These are phyloP conservation scores for Claviceps sp. DNA, from an alignment of 2,329 filamentous ascomycete species.

Conservation along the genomic window DNA sequence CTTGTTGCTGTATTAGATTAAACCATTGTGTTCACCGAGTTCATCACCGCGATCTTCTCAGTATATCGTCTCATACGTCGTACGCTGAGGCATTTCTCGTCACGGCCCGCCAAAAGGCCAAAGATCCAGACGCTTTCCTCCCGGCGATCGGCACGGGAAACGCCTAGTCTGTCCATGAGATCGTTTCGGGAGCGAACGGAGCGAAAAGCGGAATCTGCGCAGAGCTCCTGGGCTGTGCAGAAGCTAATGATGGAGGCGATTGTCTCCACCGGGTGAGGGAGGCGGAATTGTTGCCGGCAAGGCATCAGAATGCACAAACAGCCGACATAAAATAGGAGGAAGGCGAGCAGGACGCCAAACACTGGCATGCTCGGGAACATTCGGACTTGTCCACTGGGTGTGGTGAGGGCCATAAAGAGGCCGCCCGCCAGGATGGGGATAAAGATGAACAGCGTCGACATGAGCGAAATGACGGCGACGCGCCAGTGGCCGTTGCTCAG, in stretches of 20 bases:
- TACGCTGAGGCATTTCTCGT: slow-evolving; percentile 30
- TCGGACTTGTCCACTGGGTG: slow-evolving; percentile 33
- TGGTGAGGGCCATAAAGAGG: slow-evolving; percentile 60
- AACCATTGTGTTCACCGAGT: slow-evolving; percentile 14
- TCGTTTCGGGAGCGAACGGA: slow-evolving; percentile 53
- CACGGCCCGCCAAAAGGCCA: slow-evolving; percentile 25
- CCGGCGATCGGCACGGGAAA: slow-evolving; percentile 27
- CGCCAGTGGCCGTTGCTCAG: slow-evolving; percentile 49
- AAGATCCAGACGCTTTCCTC: slow-evolving; percentile 41
- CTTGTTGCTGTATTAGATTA: not conserved
- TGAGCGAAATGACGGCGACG: slow-evolving; percentile 46
- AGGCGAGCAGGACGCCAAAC: slow-evolving; percentile 58
- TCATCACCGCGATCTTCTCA: slow-evolving; percentile 21
- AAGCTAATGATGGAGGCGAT: slow-evolving; percentile 70
- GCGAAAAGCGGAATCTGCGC: slow-evolving; percentile 60
- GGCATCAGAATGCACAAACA: slow-evolving; percentile 50
- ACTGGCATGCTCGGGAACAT: slow-evolving; percentile 64
- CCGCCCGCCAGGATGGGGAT: slow-evolving; percentile 57
- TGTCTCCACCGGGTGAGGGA: slow-evolving; percentile 61
- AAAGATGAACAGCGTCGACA: slow-evolving; percentile 44
- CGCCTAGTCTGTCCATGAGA: slow-evolving; percentile 55
- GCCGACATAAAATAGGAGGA: slow-evolving; percentile 57
- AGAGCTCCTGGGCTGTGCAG: slow-evolving; percentile 57
- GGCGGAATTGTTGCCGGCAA: slow-evolving; percentile 42
- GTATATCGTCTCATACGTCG: slow-evolving; percentile 32